Evolutionary conservation across 1,284 basidiomycete species (phyloP), one percentile per base, ranked within the genome.

Genomic region (Rhodotorula sp.): DNA sequence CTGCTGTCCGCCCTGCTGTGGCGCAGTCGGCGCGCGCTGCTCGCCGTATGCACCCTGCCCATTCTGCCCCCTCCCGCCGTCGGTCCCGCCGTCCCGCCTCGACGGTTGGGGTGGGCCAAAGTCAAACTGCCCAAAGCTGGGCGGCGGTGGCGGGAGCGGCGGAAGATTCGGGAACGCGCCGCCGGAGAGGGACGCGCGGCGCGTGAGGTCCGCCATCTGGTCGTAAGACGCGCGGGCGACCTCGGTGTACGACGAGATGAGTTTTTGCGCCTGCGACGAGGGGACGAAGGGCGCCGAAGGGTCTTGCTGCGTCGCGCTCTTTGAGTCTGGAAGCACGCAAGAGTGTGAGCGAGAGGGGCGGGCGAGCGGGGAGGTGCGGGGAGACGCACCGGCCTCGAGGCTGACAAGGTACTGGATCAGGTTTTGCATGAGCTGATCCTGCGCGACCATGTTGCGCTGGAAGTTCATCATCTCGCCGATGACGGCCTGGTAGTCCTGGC

Each of bases 381-480:
- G 67, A 63, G 39, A 83, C 85, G 82, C 79, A 86, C 86, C 84
- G 77, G 86, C 87, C 82, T 90, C 89, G 78, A 87, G 84, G 77
- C 89, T 88, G 78, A 92, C 84, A 80, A 91, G 90, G 81, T 91
- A 91, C 76, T 90, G 88, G 76, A 94, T 89, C 73, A 94, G 82
- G 76, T 87, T 88, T 82, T 92, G 90, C 87, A 93, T 90, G 71
- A 93, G 82, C 63, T 87, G 87, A 76, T 94, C 91, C 84, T 94
- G 92, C 81, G 91, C 89, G 44, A 90, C 89, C 87, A 92, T 89
- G 77, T 89, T 90, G 70, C 89, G 83, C 83, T 93, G 91, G 80
- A 92, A 91, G 64, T 87, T 87, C 76, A 91, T 89, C 86, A 94
- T 89, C 82, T 93, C 91, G 71, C 87, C 86, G 37, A 92, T 86